These are phyloP conservation scores for Aspergillus nidulans DNA, from an alignment of 495 filamentous ascomycete genomes.

Conservation along the genomic window DNA sequence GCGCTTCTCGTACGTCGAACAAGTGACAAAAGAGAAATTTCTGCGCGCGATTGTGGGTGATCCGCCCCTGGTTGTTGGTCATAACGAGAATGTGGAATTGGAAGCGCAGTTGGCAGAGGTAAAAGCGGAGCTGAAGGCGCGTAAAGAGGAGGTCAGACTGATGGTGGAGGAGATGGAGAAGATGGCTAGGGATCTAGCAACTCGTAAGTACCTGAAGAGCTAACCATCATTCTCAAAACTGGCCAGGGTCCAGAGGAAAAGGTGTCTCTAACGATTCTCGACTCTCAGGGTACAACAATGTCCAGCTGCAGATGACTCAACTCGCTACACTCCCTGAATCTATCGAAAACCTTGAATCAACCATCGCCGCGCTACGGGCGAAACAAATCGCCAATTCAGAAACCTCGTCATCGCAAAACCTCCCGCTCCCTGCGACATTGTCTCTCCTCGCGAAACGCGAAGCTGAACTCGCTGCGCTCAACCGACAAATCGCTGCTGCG, in stretches of 20 bases:
- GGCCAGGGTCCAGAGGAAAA: not conserved
- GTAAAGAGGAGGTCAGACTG: conserved; percentile 73
- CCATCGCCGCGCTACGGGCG: conserved; percentile 51
- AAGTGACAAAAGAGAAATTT: conserved; percentile 95
- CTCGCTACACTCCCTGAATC: conserved; percentile 58
- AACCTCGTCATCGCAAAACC: conserved; percentile 33
- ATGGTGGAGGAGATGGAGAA: conserved; percentile 69
- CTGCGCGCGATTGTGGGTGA: conserved; percentile 92
- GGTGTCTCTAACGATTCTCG: conserved; percentile 7
- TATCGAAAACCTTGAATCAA: conserved; percentile 57
- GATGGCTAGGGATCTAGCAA: conserved; percentile 56
- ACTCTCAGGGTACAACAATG: conserved; percentile 53
- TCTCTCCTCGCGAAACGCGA: conserved; percentile 51
- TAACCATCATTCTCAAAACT: not conserved
- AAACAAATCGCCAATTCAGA: conserved; percentile 39
- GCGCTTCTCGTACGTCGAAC: conserved; percentile 73
- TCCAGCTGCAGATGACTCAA: conserved; percentile 57
- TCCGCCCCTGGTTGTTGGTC: conserved; percentile 75
- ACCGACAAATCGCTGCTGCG: conserved; percentile 63
- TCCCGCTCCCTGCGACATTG: conserved; percentile 37
- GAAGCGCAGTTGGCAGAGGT: conserved; percentile 64
- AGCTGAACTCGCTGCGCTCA: conserved; percentile 57
- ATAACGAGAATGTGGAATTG: conserved; percentile 76
- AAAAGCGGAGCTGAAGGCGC: conserved; percentile 70
- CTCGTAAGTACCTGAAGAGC: conserved; percentile 25